Base-by-base conservation (phyloP, 129 eudicot species). In the Dittrichia graveolens region DNA sequence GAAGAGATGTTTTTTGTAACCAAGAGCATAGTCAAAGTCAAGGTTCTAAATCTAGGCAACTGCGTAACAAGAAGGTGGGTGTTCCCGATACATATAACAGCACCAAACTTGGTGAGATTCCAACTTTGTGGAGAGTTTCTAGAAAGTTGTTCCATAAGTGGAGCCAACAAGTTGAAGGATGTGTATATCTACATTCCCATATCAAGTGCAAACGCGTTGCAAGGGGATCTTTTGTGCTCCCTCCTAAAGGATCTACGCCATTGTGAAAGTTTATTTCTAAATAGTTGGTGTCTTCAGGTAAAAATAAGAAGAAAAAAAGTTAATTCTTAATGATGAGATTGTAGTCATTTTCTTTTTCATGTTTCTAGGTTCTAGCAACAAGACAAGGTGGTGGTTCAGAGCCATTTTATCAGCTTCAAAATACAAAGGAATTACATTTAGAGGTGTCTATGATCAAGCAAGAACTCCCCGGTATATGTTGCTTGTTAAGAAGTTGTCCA, bases 231-330 rank as follows among this genome's bases (percentile, higher is more conserved):
- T 2, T 40, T 71, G 75, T 37, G 8, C 38, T 8, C 43, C 0
- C 65, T 71, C 61, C 65, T 71, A 35, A 18, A 0, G 31, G 65
- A 18, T 55, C 45, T 71, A 41, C 34, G 2, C 10, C 62, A 56
- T n/a, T 71, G 75, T 56, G 53, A 18, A 2, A 6, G 9, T 42
- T 46, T 71, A 18, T 37, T 14, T 31, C 18, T 71, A 41, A 71
- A 56, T 71, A 55, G 65, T 48, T 54, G 75, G 75, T 71, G 75
- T 65, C 40, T 71, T 71, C 75, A 71, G 65, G 75, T 71, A 55
- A 71, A 14, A 34, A 35, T 24, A 24, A 24, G 31, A 24, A 24
- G 2, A 24, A 24, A 24, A 24, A 2, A 24, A 24, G 31, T 6
- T 52, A 40, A 53, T 14, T 35, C 18, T 41, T 12, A 14, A 24